These are phyloP conservation scores for Turritis glabra DNA, from an alignment of 345 rosid genomes.

Conservation along the genomic window DNA sequence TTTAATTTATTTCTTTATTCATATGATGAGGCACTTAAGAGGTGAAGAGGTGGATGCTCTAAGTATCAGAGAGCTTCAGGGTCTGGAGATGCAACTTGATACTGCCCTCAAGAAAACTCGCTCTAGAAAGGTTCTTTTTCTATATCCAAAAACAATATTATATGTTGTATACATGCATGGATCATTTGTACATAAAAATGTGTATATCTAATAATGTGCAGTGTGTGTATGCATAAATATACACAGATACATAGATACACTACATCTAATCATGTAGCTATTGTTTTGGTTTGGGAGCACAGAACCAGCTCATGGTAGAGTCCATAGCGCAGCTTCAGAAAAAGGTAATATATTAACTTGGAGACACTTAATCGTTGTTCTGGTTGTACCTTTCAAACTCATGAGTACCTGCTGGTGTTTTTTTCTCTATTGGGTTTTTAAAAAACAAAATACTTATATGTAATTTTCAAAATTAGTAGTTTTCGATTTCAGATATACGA, in stretches of 20 bases:
- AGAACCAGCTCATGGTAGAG: constrained; percentile 71
- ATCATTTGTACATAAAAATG: background rate
- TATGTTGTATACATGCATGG: background rate
- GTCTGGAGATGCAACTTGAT: constrained; percentile 82
- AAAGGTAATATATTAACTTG: constrained; percentile 47
- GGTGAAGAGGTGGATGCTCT: constrained; percentile 74
- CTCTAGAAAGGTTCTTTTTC: constrained; percentile 57
- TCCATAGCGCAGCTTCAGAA: constrained; percentile 64
- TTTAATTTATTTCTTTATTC: background rate
- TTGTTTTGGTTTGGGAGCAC: constrained; percentile 38
- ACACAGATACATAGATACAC: background rate
- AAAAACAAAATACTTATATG: background rate
- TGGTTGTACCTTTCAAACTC: background rate
- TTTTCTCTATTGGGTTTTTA: background rate
- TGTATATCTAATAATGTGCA: background rate
- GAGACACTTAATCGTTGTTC: background rate
- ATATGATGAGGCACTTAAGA: constrained; percentile 48
- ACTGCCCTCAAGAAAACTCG: constrained; percentile 75
- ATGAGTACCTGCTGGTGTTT: background rate
- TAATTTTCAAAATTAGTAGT: background rate
- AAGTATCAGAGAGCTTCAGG: constrained; percentile 68
- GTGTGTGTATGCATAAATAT: background rate
- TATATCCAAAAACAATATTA: background rate
- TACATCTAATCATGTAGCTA: constrained; percentile 21
- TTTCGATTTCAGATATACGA: background rate